Evolutionary conservation across 2,329 filamentous ascomycete genomes (phyloP).

Genomic region (Paecilomyces sp.): DNA sequence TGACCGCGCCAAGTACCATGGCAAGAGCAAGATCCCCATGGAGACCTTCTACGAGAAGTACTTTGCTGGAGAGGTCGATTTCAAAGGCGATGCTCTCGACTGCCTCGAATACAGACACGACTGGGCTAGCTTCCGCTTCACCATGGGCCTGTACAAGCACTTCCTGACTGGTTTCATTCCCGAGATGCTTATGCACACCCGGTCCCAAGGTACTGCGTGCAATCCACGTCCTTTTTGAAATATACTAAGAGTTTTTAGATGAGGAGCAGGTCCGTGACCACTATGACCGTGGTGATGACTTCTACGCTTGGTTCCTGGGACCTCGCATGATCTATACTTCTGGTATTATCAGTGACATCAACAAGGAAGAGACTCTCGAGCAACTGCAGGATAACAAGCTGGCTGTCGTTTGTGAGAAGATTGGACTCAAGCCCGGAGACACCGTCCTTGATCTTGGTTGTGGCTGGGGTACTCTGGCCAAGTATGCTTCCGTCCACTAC

Average conservation of each 20-base stretch:
- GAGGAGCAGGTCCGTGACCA: slow-evolving; percentile 97
- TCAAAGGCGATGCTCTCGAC: slow-evolving; percentile 89
- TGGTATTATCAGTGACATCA: slow-evolving; percentile 82
- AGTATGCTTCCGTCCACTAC: slow-evolving; percentile 88
- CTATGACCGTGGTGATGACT: slow-evolving; percentile 97
- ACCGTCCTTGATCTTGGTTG: slow-evolving; percentile 89
- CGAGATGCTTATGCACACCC: slow-evolving; percentile 86
- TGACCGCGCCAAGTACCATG: slow-evolving; percentile 40
- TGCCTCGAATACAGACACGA: slow-evolving; percentile 91
- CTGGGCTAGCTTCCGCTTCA: slow-evolving; percentile 94
- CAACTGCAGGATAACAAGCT: slow-evolving; percentile 98
- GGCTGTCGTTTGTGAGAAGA: slow-evolving; percentile 91
- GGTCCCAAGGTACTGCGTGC: slow-evolving; percentile 62
- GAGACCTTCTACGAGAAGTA: slow-evolving; percentile 98
- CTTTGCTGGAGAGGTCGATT: slow-evolving; percentile 88
- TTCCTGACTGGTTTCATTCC: slow-evolving; percentile 83
- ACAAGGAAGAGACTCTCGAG: slow-evolving; percentile 83
- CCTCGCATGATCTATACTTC: slow-evolving; percentile 99
- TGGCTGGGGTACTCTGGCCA: slow-evolving; percentile 93
- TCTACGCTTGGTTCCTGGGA: slow-evolving; percentile 97
- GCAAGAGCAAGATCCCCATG: slow-evolving; percentile 44
- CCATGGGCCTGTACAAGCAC: slow-evolving; percentile 74
- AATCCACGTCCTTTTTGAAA: background rate
- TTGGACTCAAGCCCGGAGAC: slow-evolving; percentile 73
- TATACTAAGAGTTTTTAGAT: slow-evolving; percentile 45